phyloP scores from a whole-genome alignment of 805 yeast genomes.

The Komagataella pseudopastoris region DNA sequence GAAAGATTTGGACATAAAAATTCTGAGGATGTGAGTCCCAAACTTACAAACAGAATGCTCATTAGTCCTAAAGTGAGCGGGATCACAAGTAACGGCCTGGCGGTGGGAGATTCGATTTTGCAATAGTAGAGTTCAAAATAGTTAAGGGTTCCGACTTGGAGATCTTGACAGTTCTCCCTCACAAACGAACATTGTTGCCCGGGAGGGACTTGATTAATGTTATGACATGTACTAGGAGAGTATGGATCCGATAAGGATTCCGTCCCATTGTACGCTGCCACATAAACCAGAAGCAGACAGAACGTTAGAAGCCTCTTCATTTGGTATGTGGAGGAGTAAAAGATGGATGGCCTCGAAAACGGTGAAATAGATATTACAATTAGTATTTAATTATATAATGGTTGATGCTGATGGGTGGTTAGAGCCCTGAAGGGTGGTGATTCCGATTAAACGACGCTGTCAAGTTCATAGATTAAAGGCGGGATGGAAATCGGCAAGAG shows the following conservation, averaged over 20 bases:
- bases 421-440: no score
- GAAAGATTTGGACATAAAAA: constrained; percentile 74
- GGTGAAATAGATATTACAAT: neutral
- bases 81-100: constrained; percentile 8
- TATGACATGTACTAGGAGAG: constrained; percentile 7
- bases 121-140: constrained; percentile 19
- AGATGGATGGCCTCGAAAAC: neutral
- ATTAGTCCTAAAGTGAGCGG: constrained; percentile 10
- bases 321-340: neutral
- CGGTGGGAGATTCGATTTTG: constrained; percentile 4
- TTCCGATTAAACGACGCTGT: no score
- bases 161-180: constrained; percentile 11
- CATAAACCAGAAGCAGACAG: neutral
- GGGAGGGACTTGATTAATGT: constrained; percentile 8
- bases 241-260: neutral
- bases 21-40: constrained; percentile 78
- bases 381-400: no score
- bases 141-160: constrained; percentile 14
- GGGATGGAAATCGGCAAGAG: no score
- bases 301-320: neutral
- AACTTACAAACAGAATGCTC: constrained; percentile 37
- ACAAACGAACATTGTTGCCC: constrained; percentile 17
- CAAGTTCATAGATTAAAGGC: no score
- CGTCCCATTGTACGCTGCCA: neutral
- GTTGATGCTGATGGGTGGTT: neutral